Evolutionary conservation across 257 asterid genomes (phyloP), one percentile per base, ranked within the genome.

Genomic region (Echites panduratus): DNA sequence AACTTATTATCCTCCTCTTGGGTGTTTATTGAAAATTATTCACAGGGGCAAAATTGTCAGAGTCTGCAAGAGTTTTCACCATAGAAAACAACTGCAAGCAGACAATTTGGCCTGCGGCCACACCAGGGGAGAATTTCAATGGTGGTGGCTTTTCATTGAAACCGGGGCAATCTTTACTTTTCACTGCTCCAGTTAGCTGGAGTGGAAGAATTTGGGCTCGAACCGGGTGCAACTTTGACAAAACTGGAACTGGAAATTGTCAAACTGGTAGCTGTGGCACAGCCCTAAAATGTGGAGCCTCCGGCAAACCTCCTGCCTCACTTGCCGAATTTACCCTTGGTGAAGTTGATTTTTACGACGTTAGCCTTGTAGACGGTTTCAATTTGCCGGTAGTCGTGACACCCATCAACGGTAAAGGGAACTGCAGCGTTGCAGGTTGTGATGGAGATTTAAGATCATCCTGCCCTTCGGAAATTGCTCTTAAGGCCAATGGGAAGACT

Each of bases 361-460:
- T 94, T 26, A 94, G 98, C 78, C 89, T 91, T 0, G 98, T 94
- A 0, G 98, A 94, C 62, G 98, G 98, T 27, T 93, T 88, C 83
- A 93, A 93, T 79, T 50, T 91, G 79, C 98, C 98, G 0, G 0
- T 94, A 0, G 77, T 73, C 0, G 96, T 94, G 77, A 91, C 80
- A 16, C 96, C 98, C 0, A 54, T 94, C 29, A 88, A 91, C 53
- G 91, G 93, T 26, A 70, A 44, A 43, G 96, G 97, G 9, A 94
- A 91, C 71, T 94, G 98, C 73, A 87, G 91, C 70, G 58, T 75
- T 13, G 96, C 97, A 0, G 98, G 97, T 2, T 94, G 98, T 77
- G 86, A 84, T 47, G 72, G 80, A 0, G 98, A 94, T 58, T 63
- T 94, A 62, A 84, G 98, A 66, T 35, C 38, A 10, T 70, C 3